Evolutionary conservation across 352 stramenopile genomes (phyloP).

Genomic region (Poterioochromonas sp.): DNA sequence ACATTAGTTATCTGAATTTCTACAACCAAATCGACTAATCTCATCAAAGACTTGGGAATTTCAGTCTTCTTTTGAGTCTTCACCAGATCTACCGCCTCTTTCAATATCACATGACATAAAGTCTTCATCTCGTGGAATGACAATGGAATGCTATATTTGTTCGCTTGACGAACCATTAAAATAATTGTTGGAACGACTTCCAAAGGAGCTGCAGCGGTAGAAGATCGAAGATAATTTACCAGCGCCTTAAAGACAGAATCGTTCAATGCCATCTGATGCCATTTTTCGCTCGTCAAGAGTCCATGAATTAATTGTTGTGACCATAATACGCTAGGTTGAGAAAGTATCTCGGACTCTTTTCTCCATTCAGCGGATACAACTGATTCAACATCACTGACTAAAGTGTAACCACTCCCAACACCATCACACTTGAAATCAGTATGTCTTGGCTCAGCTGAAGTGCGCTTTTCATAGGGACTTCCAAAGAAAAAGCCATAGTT

Average conservation of each 20-base stretch:
- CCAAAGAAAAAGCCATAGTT: conserved; percentile 8
- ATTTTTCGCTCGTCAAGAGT: neutral
- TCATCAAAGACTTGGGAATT: neutral
- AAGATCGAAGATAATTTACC: neutral
- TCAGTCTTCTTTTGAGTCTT: neutral
- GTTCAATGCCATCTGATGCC: neutral
- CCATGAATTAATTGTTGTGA: neutral
- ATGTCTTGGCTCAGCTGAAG: neutral
- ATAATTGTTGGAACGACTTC: conserved; percentile 2
- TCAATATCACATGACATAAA: conserved; percentile 2
- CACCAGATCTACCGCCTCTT: neutral
- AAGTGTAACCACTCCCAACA: neutral
- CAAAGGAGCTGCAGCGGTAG: neutral
- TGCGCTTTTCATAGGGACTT: conserved; percentile 15
- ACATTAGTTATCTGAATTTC: neutral
- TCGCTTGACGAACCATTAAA: neutral
- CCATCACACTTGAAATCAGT: neutral
- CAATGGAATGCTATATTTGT: neutral
- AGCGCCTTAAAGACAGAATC: neutral
- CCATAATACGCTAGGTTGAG: conserved; percentile 4
- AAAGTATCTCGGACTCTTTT: neutral
- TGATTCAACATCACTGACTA: neutral
- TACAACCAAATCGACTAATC: neutral
- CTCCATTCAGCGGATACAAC: neutral
- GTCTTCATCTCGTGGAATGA: neutral